Conservation (phyloP, 1,284 basidiomycete species). For the Hortiboletus rubellus region DNA sequence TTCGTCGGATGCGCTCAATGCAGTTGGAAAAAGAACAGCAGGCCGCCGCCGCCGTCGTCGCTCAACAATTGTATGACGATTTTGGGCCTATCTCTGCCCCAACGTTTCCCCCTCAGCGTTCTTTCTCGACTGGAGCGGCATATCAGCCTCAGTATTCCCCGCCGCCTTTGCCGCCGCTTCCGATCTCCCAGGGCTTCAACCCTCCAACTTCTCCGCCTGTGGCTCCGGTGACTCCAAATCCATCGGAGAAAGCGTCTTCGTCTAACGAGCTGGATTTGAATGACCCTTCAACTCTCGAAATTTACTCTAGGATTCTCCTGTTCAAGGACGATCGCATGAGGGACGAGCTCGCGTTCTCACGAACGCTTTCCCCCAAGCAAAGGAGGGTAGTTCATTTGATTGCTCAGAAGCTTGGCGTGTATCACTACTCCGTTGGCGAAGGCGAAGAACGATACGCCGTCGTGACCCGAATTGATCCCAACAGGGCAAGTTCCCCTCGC, state of each 20-base stretch:
- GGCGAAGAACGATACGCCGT: constrained; percentile 93
- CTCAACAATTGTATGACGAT: constrained; percentile 61
- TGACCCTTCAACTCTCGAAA: constrained; percentile 92
- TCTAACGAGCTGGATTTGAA: constrained; percentile 89
- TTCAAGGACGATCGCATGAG: constrained; percentile 99
- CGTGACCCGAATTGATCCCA: constrained; percentile 82
- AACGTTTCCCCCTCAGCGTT: constrained; percentile 57
- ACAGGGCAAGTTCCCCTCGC: constrained; percentile 54
- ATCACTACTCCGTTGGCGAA: constrained; percentile 91
- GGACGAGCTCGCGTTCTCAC: constrained; percentile 94
- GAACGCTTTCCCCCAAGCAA: constrained; percentile 82
- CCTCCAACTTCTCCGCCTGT: constrained; percentile 49
- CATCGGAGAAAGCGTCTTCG: constrained; percentile 53
- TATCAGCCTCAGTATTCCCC: constrained; percentile 63
- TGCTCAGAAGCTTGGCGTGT: constrained; percentile 93
- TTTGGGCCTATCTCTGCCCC: constrained; percentile 55
- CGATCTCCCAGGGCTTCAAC: constrained; percentile 55
- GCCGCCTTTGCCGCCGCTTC: constrained; percentile 58
- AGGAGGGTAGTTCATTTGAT: constrained; percentile 93
- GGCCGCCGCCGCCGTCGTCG: constrained; percentile 18
- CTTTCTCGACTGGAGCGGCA: constrained; percentile 60
- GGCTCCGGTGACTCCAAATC: constrained; percentile 56
- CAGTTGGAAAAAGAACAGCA: constrained; percentile 82
- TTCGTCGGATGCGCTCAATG: constrained; percentile 97
- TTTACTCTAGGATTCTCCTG: constrained; percentile 93